Evolutionary conservation across 2,329 filamentous ascomycete species (phyloP), one percentile per base, ranked within the genome.

Genomic region (Botrytis paeoniae): DNA sequence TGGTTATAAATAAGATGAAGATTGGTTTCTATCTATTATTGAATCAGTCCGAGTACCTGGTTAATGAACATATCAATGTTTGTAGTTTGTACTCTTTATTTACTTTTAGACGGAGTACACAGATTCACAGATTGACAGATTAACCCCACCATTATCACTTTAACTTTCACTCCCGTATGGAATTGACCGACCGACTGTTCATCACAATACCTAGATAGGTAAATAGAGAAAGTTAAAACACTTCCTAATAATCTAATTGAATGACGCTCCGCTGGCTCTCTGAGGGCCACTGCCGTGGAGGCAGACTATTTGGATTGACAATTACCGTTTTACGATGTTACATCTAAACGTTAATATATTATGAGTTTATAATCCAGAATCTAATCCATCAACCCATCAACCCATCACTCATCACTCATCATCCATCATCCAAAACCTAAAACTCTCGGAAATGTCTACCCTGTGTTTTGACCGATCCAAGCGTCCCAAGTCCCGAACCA

Each of bases 261-360:
- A 39, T 37, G 59, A 61, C 59, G 59, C 59, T 61, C 59, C 59
- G 59, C 59, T 61, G 59, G 59, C 59, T 37, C 59, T 39, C 35
- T 35, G 59, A 37, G 59, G 59, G 35, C 59, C 59, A 61, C 35
- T 61, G 22, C 35, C 59, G 59, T 61, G 59, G 59, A 61, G 59
- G 59, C 22, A 61, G 59, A 61, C 59, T 61, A n/a, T 39, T 54
- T 54, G 51, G 5, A 29, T 10, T 29, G 2, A 18, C 51, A 16
- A 54, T 29, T 29, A 7, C n/a, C n/a, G 3, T 29, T 54, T 54
- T 29, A 8, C 25, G 6, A 54, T 29, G 51, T 54, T 54, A 8
- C 12, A 54, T 54, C 4, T 16, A 18, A 54, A 29, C 12, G n/a
- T 54, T 54, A 16, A 54, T 54, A 18, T 29, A 51, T 51, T 51